Evolutionary conservation across 495 filamentous ascomycete species (phyloP).

Genomic region (Penicillium silybi): DNA sequence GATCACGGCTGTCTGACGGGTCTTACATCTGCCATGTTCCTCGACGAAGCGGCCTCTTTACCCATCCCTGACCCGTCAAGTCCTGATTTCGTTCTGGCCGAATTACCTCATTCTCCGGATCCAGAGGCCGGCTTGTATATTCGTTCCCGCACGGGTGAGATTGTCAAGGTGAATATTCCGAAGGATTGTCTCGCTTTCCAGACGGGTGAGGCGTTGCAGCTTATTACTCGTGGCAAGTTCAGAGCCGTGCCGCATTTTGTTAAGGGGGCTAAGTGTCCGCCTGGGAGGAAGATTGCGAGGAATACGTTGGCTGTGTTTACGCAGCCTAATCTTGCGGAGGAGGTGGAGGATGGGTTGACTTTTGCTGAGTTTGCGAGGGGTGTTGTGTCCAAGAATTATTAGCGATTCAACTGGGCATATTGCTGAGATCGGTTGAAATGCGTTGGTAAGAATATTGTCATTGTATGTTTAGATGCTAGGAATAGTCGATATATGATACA

Average conservation of each 20-base stretch:
- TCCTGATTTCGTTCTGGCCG: constrained; percentile 49
- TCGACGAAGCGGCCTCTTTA: constrained; percentile 67
- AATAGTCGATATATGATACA: neutral
- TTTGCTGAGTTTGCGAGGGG: constrained; percentile 89
- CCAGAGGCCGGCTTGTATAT: constrained; percentile 87
- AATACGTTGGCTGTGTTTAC: constrained; percentile 98
- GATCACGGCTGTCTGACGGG: constrained; percentile 94
- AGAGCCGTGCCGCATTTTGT: constrained; percentile 97
- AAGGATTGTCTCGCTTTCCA: constrained; percentile 91
- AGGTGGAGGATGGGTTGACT: constrained; percentile 66
- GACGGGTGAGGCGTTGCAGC: constrained; percentile 86
- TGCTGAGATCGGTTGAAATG: too few species aligned
- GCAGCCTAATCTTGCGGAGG: constrained; percentile 87
- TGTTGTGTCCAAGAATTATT: constrained; percentile 76
- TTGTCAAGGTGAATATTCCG: constrained; percentile 86
- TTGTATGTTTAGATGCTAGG: too few species aligned
- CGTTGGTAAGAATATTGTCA: neutral
- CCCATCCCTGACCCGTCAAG: constrained; percentile 22
- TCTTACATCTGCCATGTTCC: constrained; percentile 91
- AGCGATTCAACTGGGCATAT: neutral
- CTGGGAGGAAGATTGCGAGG: constrained; percentile 58
- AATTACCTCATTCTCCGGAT: constrained; percentile 72
- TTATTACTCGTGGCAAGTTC: constrained; percentile 84
- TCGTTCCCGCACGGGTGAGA: constrained; percentile 69
- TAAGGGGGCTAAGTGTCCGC: constrained; percentile 53